These are phyloP conservation scores for Penicillium diatomitis DNA, from an alignment of 495 filamentous ascomycete genomes.

Conservation along the genomic window DNA sequence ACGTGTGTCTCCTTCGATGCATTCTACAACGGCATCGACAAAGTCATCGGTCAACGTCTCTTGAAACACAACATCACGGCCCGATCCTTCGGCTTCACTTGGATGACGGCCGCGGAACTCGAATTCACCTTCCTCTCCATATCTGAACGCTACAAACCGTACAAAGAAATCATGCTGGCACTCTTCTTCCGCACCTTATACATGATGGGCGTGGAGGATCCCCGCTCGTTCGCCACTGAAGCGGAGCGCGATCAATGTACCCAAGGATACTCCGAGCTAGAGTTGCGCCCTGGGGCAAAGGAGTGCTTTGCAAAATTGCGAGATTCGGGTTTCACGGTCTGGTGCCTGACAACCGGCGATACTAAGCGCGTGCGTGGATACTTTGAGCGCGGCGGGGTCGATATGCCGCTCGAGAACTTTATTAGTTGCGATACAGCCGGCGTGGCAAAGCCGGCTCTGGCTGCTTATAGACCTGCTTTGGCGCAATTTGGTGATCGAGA, in stretches of 20 bases:
- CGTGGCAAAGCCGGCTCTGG: slow-evolving; percentile 25
- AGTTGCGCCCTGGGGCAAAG: slow-evolving; percentile 17
- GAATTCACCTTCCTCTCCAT: slow-evolving; percentile 36
- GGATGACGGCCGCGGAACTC: slow-evolving; percentile 33
- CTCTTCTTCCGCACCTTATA: slow-evolving; percentile 33
- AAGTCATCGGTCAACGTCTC: slow-evolving; percentile 19
- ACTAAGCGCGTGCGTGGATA: slow-evolving; percentile 27
- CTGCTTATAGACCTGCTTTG: slow-evolving; percentile 18
- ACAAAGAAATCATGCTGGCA: slow-evolving; percentile 22
- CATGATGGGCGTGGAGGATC: slow-evolving; percentile 27
- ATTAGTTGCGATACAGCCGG: slow-evolving; percentile 27
- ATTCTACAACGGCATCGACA: slow-evolving; percentile 24
- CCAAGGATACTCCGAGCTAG: slow-evolving; percentile 21
- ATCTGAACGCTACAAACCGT: slow-evolving; percentile 28
- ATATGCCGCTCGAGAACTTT: slow-evolving; percentile 33
- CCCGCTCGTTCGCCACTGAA: slow-evolving; percentile 28
- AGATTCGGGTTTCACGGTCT: slow-evolving; percentile 29
- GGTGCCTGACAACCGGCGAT: slow-evolving; percentile 36
- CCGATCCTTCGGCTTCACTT: slow-evolving; percentile 28
- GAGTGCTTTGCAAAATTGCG: slow-evolving; percentile 25
- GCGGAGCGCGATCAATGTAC: slow-evolving; percentile 21
- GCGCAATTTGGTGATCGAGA: slow-evolving; percentile 3
- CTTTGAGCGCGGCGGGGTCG: slow-evolving; percentile 23
- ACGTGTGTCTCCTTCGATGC: slow-evolving; percentile 33
- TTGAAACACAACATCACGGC: slow-evolving; percentile 22